These are phyloP conservation scores for Nitzschia putrida DNA, from an alignment of 108 stramenopile species.

Conservation along the genomic window DNA sequence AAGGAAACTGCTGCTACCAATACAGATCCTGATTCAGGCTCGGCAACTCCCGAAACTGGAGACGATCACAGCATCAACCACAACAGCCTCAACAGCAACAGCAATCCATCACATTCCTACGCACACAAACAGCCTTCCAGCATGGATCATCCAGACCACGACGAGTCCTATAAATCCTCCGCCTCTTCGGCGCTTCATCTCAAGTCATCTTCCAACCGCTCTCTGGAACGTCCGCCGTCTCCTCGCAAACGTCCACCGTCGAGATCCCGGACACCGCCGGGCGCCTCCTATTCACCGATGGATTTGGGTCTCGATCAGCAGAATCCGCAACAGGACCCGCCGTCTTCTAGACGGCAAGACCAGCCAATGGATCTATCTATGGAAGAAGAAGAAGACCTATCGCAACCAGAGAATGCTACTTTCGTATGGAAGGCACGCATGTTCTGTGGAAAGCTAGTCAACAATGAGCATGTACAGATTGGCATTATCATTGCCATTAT, in stretches of 20 bases:
- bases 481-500: conserved; percentile 59
- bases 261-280: no score
- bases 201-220: neutral
- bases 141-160: no score
- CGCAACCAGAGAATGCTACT: conserved; percentile 1
- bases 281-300: no score
- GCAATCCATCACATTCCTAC: no score
- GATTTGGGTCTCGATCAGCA: no score
- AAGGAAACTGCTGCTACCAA: neutral
- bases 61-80: neutral
- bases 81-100: no score
- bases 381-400: neutral
- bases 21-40: neutral
- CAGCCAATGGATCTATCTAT: neutral
- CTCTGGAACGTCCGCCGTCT: neutral
- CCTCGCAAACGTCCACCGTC: no score
- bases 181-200: no score
- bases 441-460: conserved; percentile 47
- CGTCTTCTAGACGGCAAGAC: no score
- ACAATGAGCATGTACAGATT: conserved; percentile 53
- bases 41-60: neutral
- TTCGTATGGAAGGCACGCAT: conserved; percentile 16
- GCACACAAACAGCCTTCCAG: no score
- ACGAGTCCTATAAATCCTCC: no score
- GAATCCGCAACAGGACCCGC: no score